These are phyloP conservation scores for Trichoderma atrobrunneum DNA, from an alignment of 2,329 filamentous ascomycete genomes.

Conservation along the genomic window DNA sequence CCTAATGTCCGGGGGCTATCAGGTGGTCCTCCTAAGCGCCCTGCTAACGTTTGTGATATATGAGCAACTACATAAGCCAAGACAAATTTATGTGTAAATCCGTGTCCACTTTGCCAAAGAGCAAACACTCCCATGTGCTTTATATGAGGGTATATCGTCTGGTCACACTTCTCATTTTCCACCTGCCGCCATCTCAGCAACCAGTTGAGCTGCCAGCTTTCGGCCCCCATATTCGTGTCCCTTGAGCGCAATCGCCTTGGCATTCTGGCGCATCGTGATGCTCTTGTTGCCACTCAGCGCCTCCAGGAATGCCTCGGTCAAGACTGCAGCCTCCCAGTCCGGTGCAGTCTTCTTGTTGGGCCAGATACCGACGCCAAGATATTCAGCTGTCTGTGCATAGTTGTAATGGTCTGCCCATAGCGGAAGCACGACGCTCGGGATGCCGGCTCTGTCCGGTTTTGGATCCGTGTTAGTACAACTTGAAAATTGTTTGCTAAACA, in stretches of 20 bases:
- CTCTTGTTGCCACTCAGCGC: slow-evolving; percentile 21
- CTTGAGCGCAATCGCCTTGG: slow-evolving; percentile 21
- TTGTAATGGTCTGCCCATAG: slow-evolving; percentile 47
- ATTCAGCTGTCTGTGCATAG: slow-evolving; percentile 43
- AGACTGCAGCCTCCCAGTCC: slow-evolving; percentile 26
- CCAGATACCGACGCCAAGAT: slow-evolving; percentile 42
- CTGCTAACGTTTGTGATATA: neutral
- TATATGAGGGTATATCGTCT: neutral
- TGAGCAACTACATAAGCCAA: neutral
- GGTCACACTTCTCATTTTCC: neutral
- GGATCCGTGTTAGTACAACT: neutral
- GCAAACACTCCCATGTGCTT: neutral
- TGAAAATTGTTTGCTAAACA: neutral
- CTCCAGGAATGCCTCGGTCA: slow-evolving; percentile 29
- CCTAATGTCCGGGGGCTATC: too few relatives aligned
- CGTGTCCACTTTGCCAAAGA: neutral
- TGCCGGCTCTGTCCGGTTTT: slow-evolving; percentile 34
- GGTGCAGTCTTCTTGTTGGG: slow-evolving; percentile 36
- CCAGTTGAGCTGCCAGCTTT: slow-evolving; percentile 4
- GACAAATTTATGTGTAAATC: neutral
- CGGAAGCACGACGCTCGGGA: slow-evolving; percentile 46
- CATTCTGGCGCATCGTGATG: slow-evolving; percentile 22
- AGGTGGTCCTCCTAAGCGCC: neutral
- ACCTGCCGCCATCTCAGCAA: slow-evolving; percentile 12
- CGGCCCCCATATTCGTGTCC: slow-evolving; percentile 17